Evolutionary conservation across 2,329 filamentous ascomycete genomes (phyloP), one percentile per base, ranked within the genome.

Genomic region (Mycosphaerella sp.): DNA sequence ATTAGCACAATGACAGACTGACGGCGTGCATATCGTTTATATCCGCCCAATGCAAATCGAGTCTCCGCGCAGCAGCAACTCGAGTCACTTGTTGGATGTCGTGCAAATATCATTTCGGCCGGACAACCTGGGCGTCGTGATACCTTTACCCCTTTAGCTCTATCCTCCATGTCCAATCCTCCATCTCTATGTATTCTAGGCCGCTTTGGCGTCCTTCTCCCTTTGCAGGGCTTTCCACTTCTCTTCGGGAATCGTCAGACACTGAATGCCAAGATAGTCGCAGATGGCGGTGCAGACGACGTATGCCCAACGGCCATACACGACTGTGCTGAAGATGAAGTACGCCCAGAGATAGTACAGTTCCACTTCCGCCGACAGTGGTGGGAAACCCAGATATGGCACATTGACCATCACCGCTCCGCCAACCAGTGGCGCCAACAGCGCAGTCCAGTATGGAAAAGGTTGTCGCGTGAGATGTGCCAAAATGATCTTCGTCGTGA

Each of bases 401-500:
- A 95, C 73, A 71, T 97, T 96, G 17, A 81, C 85, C 36, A 97
- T 73, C 1, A 91, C 64, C 6, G 89, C 90, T 47, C 93, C 93
- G 44, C 87, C 86, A 42, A 96, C 79, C 35, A 98, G 82, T 6
- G 93, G 93, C 30, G 80, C 82, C 34, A 97, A 78, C 79, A 97
- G 87, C 43, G 93, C 79, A 9, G 93, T 97, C 89, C 90, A 97
- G 78, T 87, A 94, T 1, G 93, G 93, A 72, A 97, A 98, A 3
- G 91, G 87, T 69, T 97, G 93, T 57, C 82, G 82, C 1, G 93
- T 93, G 45, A 98, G 77, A 70, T 98, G 93, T 2, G 93, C 91
- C 14, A 98, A 82, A 66, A 98, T 98, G 71, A 97, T 97, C 76
- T 97, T 98, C 35, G 93, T 98, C 0, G 93, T 97, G 85, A 98